Percentiles rank a stretch among this genome's conserved stretches.
These are phyloP conservation scores for Corylus avellana DNA, from an alignment of 306 rosid genomes.

Conservation along the genomic window DNA sequence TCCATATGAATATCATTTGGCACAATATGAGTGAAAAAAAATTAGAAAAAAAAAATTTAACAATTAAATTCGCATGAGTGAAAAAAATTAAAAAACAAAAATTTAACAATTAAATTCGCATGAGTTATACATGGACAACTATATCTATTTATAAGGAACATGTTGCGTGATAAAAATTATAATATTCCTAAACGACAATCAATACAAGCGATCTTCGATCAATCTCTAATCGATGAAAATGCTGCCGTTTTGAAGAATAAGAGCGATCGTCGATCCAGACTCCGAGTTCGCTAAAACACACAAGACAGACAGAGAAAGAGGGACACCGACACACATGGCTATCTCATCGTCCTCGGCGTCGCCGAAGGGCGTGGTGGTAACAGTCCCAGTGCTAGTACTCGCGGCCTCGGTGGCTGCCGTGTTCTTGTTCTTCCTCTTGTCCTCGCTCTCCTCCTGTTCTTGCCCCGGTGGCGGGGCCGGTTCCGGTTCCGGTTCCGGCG, in stretches of 20 bases:
- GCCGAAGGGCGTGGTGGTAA: slow-evolving; percentile 67
- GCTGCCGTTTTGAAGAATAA: background rate
- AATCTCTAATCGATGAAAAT: background rate
- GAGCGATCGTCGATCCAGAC: background rate
- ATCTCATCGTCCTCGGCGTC: slow-evolving; percentile 50
- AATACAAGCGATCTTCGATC: no score
- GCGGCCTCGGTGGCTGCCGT: slow-evolving; percentile 56
- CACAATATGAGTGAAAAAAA: no score
- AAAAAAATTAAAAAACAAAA: no score
- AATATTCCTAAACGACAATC: no score
- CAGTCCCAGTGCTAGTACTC: slow-evolving; percentile 70
- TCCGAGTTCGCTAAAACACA: background rate
- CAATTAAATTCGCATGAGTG: no score
- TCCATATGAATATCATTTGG: no score
- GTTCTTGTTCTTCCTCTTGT: slow-evolving; percentile 63
- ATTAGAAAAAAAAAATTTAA: no score
- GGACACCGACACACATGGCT: slow-evolving; percentile 38
- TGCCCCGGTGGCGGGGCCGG: slow-evolving; percentile 47
- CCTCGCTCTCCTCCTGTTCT: slow-evolving; percentile 75
- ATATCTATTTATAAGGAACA: no score
- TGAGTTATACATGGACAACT: no score
- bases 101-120: no score
- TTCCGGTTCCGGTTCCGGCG: slow-evolving; percentile 1
- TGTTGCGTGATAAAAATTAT: no score
- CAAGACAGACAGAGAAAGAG: background rate